A percentile compares a stretch with the other conserved stretches of the same genome.
Conservation (phyloP, 1,284 basidiomycete genomes). For the Inonotus hispidus region DNA sequence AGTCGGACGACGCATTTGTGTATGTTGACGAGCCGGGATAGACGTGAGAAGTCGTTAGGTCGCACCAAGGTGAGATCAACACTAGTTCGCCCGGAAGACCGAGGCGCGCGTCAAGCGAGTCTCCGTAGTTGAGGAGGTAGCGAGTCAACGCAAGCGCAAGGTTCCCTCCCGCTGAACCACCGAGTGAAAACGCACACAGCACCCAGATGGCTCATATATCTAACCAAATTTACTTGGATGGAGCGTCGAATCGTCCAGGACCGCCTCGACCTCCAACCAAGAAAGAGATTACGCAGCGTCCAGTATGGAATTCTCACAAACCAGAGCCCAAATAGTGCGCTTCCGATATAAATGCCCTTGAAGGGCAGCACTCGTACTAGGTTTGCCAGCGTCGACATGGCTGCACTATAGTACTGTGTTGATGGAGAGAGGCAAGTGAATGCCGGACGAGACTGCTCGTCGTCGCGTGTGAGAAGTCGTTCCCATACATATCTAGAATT, state of each 20-base stretch:
- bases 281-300: background rate
- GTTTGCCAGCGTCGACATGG: background rate
- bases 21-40: background rate
- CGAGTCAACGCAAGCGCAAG: constrained; percentile 37
- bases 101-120: constrained; percentile 31
- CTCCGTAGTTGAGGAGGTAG: constrained; percentile 25
- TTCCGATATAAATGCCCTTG: constrained; percentile 8
- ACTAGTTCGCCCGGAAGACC: constrained; percentile 45
- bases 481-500: no score
- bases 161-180: constrained; percentile 54
- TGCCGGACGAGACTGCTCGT: no score
- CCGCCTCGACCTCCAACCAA: constrained; percentile 1
- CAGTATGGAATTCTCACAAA: constrained; percentile 9
- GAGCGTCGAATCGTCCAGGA: constrained; percentile 8
- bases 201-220: background rate
- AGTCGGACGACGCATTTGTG: constrained; percentile 17
- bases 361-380: constrained; percentile 1
- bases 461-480: no score
- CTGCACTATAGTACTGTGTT: no score
- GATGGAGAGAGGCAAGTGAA: background rate
- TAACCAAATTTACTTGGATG: background rate
- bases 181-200: constrained; percentile 22
- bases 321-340: background rate
- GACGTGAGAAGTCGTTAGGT: constrained; percentile 38
- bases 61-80: constrained; percentile 54